Evolutionary conservation across 208 protist genomes (phyloP), one percentile per base, ranked within the genome.

Genomic region (Leishmania aethiopica): DNA sequence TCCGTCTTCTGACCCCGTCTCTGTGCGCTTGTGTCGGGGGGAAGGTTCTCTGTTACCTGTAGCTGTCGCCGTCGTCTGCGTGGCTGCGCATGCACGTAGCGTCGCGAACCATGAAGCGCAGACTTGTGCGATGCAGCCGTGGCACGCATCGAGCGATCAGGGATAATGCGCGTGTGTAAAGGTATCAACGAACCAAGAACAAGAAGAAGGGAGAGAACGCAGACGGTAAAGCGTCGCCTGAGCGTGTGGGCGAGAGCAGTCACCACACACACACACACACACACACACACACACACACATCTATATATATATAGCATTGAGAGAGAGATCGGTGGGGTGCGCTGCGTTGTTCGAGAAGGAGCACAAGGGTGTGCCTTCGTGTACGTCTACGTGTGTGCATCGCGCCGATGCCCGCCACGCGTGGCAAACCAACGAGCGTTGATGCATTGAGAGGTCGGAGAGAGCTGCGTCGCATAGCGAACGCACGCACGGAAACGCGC

Each of bases 11-110:
- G 25, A 78, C 22, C 70, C 45, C 32, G 28, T 84, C 60, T 78
- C n/a, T 74, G 76, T 75, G 73, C 75, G 70, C 69, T 59, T 74
- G 40, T 74, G 59, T 28, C 59, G n/a, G 62, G 62, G 32, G n/a
- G 62, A 40, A 15, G 59, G 73, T 77, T 42, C 67, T 17, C 62
- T 40, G n/a, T 22, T 19, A 35, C 62, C 2, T 69, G 13, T 45
- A 8, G 67, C 13, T 45, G 35, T 73, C 28, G 62, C 32, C 25
- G 67, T 73, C 67, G 67, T 32, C 40, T 73, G 67, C 17, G 67
- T 51, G 37, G 22, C 40, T 73, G 67, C 35, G 45, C 66, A 42
- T 70, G 37, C 28, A 22, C 40, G 40, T 28, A 25, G 40, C 35
- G 67, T 6, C 25, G 67, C 10, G 40, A 25, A 32, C 22, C 40